These are phyloP conservation scores for Noccaea caerulescens DNA, from an alignment of 345 rosid species.

Conservation along the genomic window DNA sequence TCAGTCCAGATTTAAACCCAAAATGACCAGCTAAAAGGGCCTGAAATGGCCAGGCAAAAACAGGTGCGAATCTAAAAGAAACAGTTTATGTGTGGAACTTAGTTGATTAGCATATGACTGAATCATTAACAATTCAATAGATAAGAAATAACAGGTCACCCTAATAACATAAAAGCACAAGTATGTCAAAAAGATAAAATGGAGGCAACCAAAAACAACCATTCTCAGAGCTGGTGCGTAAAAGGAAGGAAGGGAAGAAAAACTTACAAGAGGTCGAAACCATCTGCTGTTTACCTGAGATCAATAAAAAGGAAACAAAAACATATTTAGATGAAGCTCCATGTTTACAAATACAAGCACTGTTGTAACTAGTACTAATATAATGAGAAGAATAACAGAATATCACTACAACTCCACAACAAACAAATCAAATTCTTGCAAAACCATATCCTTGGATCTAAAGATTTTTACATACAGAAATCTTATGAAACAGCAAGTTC, in stretches of 20 bases:
- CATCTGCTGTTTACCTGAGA: conserved; percentile 80
- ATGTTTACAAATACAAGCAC: conserved; percentile 15
- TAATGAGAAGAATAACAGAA: conserved; percentile 9
- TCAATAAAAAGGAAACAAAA: conserved; percentile 38
- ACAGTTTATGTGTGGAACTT: too few relatives aligned
- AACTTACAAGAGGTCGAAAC: conserved; percentile 78
- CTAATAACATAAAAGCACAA: conserved; percentile 22
- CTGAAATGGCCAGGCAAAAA: conserved; percentile 16
- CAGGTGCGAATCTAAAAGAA: not conserved
- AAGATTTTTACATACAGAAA: too few relatives aligned
- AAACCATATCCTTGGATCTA: too few relatives aligned
- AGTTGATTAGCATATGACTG: conserved; percentile 5
- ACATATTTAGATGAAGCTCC: conserved; percentile 32
- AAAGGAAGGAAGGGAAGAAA: conserved; percentile 27
- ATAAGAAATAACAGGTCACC: conserved; percentile 11
- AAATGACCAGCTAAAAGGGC: conserved; percentile 17
- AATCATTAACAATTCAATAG: conserved; percentile 1
- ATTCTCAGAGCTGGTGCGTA: not conserved
- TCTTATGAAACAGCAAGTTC: conserved; percentile 2
- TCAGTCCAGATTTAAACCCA: conserved; percentile 19
- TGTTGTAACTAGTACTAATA: not conserved
- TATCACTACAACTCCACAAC: conserved; percentile 16
- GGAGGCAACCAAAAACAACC: conserved; percentile 17
- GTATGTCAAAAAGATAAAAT: conserved; percentile 15
- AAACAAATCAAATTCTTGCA: conserved; percentile 13